Base-by-base conservation (phyloP, 768 basidiomycete species). In the Phanerodontia chrysosporium region DNA sequence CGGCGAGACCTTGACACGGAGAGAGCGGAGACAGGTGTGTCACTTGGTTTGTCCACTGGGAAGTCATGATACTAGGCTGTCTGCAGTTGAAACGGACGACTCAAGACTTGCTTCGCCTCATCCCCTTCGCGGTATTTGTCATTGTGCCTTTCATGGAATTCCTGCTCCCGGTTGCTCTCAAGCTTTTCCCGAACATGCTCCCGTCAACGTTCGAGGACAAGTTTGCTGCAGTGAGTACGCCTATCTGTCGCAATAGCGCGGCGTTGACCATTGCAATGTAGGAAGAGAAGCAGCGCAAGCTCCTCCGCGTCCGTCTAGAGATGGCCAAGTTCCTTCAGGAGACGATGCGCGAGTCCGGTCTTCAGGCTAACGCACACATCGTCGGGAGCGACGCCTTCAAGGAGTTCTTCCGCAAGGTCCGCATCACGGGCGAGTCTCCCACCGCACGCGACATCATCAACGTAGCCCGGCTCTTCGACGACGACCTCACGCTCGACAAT, bases 311-410 rank as follows among this genome's bases (percentile, higher is more conserved):
- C 27, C 83, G 96, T 58, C 80, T 99, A 35, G 95, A 97, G 72
- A 98, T 98, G 96, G 97, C 97, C 66, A 98, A 99, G 70, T 99
- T 98, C 80, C 80, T 99, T 25, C 96, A 98, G 67, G 97, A 99
- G 73, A 98, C 97, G 0, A 82, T 99, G 46, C 85, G 92, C 39
- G 97, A 98, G 75, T 93, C 90, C 1, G 94, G 93, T 39, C 79
- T 98, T 59, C 95, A 92, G 72, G 92, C 92, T 9, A 92, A 92
- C 60, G 86, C 89, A 21, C 94, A 96, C 69, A 97, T 99, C 58
- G 85, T 98, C 59, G 90, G 93, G 62, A 89, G 84, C 44, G 95
- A 97, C 56, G 92, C 94, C 42, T 99, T 99, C 83, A 98, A 98
- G 71, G 94, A 96, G 73, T 99, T 99, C 78, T 99, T 99, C 87